Evolutionary conservation across 1,284 basidiomycete species (phyloP).

Genomic region (Mycosarcoma mackinlayi): DNA sequence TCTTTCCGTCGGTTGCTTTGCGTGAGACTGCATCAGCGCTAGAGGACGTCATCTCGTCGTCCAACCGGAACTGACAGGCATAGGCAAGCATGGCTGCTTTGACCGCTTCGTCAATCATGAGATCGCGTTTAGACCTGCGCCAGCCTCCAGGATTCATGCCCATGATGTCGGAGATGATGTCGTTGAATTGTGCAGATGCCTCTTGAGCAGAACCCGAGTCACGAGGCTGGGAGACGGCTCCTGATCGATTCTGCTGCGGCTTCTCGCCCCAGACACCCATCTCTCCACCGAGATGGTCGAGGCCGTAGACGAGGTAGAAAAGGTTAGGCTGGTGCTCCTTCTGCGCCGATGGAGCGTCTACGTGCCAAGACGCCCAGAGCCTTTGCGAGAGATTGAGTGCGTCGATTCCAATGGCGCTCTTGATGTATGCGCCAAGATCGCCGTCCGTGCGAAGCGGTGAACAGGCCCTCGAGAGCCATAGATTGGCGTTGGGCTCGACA

Average conservation of each 20-base stretch:
- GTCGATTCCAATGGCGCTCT: constrained; percentile 45
- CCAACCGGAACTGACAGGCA: constrained; percentile 49
- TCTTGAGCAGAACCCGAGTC: constrained; percentile 20
- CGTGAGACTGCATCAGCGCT: constrained; percentile 29
- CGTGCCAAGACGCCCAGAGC: constrained; percentile 52
- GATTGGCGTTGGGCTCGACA: constrained; percentile 46
- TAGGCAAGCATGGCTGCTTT: constrained; percentile 53
- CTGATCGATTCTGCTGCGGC: constrained; percentile 12
- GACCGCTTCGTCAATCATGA: constrained; percentile 52
- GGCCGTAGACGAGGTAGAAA: constrained; percentile 50
- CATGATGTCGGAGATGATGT: constrained; percentile 28
- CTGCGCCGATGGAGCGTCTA: constrained; percentile 31
- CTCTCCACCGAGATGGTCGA: constrained; percentile 51
- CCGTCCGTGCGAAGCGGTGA: constrained; percentile 47
- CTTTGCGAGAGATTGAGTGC: constrained; percentile 38
- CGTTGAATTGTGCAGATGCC: constrained; percentile 29
- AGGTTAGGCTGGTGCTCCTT: constrained; percentile 51
- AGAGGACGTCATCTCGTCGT: constrained; percentile 40
- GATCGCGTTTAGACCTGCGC: constrained; percentile 40
- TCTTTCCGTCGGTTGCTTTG: constrained; percentile 32
- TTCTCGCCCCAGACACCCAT: constrained; percentile 52
- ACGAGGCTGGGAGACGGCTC: constrained; percentile 1
- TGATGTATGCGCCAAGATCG: constrained; percentile 48
- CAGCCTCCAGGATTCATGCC: constrained; percentile 46
- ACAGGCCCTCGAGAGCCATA: constrained; percentile 49